Evolutionary conservation across 805 yeast species (phyloP), one percentile per base, ranked within the genome.

Genomic region (Monosporozyma unispora): DNA sequence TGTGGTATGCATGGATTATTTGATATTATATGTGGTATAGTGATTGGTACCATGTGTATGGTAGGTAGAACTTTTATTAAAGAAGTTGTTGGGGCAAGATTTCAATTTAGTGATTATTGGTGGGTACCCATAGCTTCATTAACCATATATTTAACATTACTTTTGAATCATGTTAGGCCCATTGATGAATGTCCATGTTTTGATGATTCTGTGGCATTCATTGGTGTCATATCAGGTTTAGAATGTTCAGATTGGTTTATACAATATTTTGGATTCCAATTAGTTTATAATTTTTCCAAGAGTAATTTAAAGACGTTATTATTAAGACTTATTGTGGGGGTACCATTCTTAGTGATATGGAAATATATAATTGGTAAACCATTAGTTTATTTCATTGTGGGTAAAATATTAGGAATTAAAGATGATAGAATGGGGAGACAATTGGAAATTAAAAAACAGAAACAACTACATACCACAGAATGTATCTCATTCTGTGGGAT

Each of bases 1-100:
- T 89, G 96, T 64, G 99, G 99, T 3, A 91, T 91, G 99, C 99
- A 93, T 68, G 98, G 99, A 2, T 77, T 86, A 52, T 67, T 85
- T 21, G 99, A 93, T 63, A 73, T 93, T 2, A 46, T 69, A 0
- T 62, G 77, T 18, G 99, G 99, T 5, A 68, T 78, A 0, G 0
- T 76, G 0, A 68, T 88, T 16, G 99, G 99, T 0, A 45, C 69
- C 0, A 37, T 68, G 0, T 71, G 84, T 33, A 29, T 29, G 33
- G 33, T 29, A 14, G 33, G 33, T 29, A 29, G 33, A 29, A 78
- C 78, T 53, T 43, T 72, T n/a, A 59, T 75, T 21, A 70, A 96
- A 47, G 54, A 61, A 42, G 52, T 57, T 5, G 73, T 79, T 1
- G 59, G 59, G 7, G 27, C 53, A 9, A 21, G 22, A 25, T 52